These are phyloP conservation scores for Saturnispora kantuleensis DNA, from an alignment of 805 yeast genomes.

Conservation along the genomic window DNA sequence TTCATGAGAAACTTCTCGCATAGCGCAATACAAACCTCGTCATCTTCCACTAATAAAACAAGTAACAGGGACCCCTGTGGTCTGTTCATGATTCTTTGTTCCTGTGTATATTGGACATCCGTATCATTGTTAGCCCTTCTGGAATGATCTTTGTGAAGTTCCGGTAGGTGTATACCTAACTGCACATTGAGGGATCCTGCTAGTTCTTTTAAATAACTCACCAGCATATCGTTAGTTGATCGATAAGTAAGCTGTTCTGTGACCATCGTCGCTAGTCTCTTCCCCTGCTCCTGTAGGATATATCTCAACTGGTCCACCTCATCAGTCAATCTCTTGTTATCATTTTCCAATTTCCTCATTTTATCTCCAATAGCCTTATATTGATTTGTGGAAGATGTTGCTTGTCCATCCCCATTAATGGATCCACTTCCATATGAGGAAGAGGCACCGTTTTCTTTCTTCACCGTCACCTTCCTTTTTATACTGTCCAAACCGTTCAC, in stretches of 20 bases:
- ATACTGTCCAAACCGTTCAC: conserved; percentile 76
- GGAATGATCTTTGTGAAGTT: not conserved
- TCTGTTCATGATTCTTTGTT: conserved; percentile 17
- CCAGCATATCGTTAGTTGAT: conserved; percentile 46
- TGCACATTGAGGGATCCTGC: conserved; percentile 33
- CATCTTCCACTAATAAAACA: conserved; percentile 72
- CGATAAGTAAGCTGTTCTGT: conserved; percentile 51
- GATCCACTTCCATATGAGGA: conserved; percentile 1
- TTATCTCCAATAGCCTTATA: conserved; percentile 21
- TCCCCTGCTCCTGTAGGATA: conserved; percentile 35
- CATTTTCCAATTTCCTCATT: conserved; percentile 23
- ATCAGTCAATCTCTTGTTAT: conserved; percentile 20
- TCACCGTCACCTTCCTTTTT: conserved; percentile 65
- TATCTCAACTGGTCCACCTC: conserved; percentile 26
- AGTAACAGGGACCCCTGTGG: conserved; percentile 39
- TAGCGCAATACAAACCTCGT: conserved; percentile 69
- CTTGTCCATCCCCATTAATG: not conserved
- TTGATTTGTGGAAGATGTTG: conserved; percentile 18
- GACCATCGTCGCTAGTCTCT: conserved; percentile 54
- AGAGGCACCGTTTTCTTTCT: conserved; percentile 17
- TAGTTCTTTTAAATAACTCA: conserved; percentile 40
- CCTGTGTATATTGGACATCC: conserved; percentile 4
- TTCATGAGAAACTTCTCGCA: conserved; percentile 75
- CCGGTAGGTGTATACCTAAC: conserved; percentile 1
- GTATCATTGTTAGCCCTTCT: not conserved